These are phyloP conservation scores for Dioscorea dumetorum DNA, from an alignment of 106 monocot genomes.

Conservation along the genomic window DNA sequence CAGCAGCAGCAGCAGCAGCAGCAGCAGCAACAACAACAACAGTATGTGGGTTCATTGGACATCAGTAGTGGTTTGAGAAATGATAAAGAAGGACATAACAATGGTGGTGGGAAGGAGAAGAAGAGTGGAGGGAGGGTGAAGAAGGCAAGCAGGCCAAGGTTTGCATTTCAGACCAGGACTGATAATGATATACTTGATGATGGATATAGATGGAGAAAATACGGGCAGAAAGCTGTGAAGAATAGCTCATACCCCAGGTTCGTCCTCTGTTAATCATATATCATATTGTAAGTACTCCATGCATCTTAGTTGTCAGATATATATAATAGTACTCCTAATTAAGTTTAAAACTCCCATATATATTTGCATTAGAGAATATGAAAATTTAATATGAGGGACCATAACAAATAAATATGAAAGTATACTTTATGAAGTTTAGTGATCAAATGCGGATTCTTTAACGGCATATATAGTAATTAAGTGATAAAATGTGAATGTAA, in stretches of 20 bases:
- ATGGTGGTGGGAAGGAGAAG: neutral
- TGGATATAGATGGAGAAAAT: slow-evolving; percentile 26
- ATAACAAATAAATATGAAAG: too few species aligned
- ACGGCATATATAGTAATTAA: too few species aligned
- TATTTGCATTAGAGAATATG: too few species aligned
- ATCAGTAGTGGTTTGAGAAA: neutral
- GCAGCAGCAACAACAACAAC: neutral
- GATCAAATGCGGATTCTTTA: too few species aligned
- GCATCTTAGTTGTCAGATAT: too few species aligned
- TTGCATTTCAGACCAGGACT: slow-evolving; percentile 20
- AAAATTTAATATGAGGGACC: too few species aligned
- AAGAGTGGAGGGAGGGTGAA: slow-evolving; percentile 1
- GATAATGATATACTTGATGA: slow-evolving; percentile 14
- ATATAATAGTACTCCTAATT: too few species aligned
- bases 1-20: neutral
- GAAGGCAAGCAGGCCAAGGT: slow-evolving; percentile 10
- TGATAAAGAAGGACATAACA: neutral
- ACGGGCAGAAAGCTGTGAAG: slow-evolving; percentile 26
- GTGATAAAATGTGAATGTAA: too few species aligned
- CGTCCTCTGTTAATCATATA: neutral
- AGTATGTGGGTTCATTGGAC: neutral
- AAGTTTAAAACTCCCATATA: too few species aligned
- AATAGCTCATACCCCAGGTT: slow-evolving; percentile 15
- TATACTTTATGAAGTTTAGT: too few species aligned
- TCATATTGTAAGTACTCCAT: too few species aligned